A percentile compares a stretch with the other conserved stretches of the same genome.
Conservation (phyloP, 164 flowering plant genomes). For the Platanus orientalis region DNA sequence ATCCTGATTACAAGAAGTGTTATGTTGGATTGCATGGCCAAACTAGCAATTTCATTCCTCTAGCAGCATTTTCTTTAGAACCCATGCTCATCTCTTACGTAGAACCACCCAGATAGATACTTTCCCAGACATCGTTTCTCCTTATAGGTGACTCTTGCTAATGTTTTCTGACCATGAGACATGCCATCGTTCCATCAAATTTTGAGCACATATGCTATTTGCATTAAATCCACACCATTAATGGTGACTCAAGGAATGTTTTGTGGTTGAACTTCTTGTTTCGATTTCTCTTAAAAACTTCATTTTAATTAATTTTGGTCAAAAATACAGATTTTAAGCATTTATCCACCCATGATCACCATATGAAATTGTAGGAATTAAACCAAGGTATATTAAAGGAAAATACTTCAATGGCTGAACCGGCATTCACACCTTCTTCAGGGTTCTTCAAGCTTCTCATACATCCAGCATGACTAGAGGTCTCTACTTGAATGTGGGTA, state of each 20-base stretch:
- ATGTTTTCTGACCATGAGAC: background rate
- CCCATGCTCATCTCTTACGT: background rate
- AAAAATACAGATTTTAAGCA: too few relatives aligned
- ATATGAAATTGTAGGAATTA: too few relatives aligned
- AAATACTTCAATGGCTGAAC: too few relatives aligned
- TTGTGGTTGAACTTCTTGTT: background rate
- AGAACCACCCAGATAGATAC: background rate
- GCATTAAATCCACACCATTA: background rate
- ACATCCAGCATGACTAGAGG: too few relatives aligned
- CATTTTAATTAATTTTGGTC: too few relatives aligned
- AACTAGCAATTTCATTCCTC: background rate
- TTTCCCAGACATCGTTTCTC: background rate
- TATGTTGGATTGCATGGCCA: background rate
- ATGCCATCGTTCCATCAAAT: background rate
- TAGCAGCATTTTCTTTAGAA: constrained; percentile 6
- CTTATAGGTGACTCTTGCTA: background rate
- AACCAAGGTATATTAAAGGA: too few relatives aligned
- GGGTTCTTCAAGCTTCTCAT: too few relatives aligned
- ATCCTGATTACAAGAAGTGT: background rate
- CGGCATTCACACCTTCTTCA: too few relatives aligned
- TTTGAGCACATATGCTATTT: background rate
- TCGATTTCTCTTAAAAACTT: too few relatives aligned
- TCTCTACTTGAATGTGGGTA: too few relatives aligned
- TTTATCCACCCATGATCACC: too few relatives aligned
- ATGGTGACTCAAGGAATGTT: background rate